These are phyloP conservation scores for Hyaloscypha finlandica DNA, from an alignment of 495 filamentous ascomycete genomes.

Conservation along the genomic window DNA sequence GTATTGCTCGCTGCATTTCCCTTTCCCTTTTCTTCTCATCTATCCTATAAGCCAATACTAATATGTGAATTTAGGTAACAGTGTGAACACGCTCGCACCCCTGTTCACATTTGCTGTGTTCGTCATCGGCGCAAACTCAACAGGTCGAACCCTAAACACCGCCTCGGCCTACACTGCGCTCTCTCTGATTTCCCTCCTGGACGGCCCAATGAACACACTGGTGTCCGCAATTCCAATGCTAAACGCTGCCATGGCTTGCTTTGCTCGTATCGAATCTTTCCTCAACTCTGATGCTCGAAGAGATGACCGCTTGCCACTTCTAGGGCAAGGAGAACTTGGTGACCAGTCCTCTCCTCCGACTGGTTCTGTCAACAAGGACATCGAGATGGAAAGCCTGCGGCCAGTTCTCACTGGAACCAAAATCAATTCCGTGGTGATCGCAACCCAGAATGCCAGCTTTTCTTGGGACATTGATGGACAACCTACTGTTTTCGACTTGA, in stretches of 20 bases:
- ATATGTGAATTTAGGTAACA: slow-evolving; percentile 32
- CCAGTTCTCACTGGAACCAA: not conserved
- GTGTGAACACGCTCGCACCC: slow-evolving; percentile 39
- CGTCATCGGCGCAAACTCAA: slow-evolving; percentile 24
- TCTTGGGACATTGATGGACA: slow-evolving; percentile 10
- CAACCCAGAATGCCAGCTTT: slow-evolving; percentile 22
- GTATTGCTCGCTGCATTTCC: slow-evolving; percentile 41
- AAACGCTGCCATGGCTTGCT: slow-evolving; percentile 39
- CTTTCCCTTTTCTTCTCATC: slow-evolving; percentile 52
- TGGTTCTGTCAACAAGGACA: not conserved
- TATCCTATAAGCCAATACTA: slow-evolving; percentile 46
- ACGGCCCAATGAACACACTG: slow-evolving; percentile 28
- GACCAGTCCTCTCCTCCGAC: not conserved
- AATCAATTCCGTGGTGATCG: slow-evolving; percentile 2
- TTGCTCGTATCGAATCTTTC: slow-evolving; percentile 44
- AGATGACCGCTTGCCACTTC: slow-evolving; percentile 30
- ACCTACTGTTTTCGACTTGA: slow-evolving; percentile 12
- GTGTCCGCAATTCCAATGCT: slow-evolving; percentile 28
- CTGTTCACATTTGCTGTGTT: slow-evolving; percentile 29
- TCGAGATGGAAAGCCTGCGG: slow-evolving; percentile 6
- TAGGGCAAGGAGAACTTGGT: not conserved
- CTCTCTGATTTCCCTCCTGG: slow-evolving; percentile 31
- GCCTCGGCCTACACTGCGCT: slow-evolving; percentile 29
- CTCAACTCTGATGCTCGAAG: slow-evolving; percentile 37
- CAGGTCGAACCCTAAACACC: slow-evolving; percentile 23